These are phyloP conservation scores for Choanephora cucurbitarum DNA, from an alignment of 371 early-diverging fungal species.

Conservation along the genomic window DNA sequence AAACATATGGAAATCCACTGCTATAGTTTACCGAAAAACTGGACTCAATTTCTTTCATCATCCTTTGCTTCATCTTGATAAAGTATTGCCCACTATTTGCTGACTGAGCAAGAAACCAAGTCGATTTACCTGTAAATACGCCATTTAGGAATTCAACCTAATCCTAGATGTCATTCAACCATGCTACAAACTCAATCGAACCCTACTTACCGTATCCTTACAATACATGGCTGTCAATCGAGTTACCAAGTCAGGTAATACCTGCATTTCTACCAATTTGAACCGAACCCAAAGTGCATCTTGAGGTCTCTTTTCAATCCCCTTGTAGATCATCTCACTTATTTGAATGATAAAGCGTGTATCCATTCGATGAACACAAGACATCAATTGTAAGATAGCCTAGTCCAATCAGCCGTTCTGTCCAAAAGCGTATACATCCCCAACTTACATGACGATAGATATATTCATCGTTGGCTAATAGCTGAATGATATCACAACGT, in stretches of 20 bases:
- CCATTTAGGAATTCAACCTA: constrained; percentile 45
- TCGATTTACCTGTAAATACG: constrained; percentile 31
- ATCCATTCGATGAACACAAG: constrained; percentile 24
- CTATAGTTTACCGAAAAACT: constrained; percentile 21
- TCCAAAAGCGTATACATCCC: neutral
- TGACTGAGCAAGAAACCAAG: constrained; percentile 46
- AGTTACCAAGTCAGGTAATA: constrained; percentile 42
- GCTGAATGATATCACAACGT: constrained; percentile 26
- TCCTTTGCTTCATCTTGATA: constrained; percentile 33
- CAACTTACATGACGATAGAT: constrained; percentile 22
- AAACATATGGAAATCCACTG: too few relatives aligned
- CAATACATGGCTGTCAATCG: constrained; percentile 38
- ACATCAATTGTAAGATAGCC: constrained; percentile 28
- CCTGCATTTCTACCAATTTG: constrained; percentile 34
- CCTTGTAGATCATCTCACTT: constrained; percentile 43
- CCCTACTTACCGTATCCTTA: constrained; percentile 32
- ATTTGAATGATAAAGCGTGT: constrained; percentile 26
- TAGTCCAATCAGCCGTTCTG: neutral
- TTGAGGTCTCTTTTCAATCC: constrained; percentile 32
- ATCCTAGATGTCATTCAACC: too few relatives aligned
- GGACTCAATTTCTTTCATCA: constrained; percentile 27
- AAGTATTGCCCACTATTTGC: constrained; percentile 33
- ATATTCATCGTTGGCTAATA: constrained; percentile 17
- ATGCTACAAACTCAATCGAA: neutral
- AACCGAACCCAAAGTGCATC: constrained; percentile 32